These are phyloP conservation scores for Neurospora sp. DNA, from an alignment of 495 filamentous ascomycete genomes.

Conservation along the genomic window DNA sequence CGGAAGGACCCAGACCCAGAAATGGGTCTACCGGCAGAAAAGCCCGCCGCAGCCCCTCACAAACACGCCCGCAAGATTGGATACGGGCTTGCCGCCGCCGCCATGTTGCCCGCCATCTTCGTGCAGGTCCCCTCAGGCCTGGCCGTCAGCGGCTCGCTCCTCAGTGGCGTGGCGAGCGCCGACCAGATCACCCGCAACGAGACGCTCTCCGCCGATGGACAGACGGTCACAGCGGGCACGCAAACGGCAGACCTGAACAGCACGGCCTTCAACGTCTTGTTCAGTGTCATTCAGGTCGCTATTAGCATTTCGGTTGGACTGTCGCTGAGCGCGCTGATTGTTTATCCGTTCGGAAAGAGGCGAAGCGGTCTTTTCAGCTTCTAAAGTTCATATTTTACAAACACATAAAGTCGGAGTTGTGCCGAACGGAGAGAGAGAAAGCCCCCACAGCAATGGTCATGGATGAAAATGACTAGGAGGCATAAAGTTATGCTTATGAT, in stretches of 20 bases:
- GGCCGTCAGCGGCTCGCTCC: conserved; percentile 70
- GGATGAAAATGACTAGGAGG: neutral
- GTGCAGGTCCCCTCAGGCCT: conserved; percentile 89
- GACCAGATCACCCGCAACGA: conserved; percentile 58
- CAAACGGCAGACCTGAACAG: conserved; percentile 36
- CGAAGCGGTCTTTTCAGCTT: conserved; percentile 86
- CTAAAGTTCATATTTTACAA: conserved; percentile 28
- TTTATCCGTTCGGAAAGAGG: conserved; percentile 89
- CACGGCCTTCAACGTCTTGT: conserved; percentile 76
- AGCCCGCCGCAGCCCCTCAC: neutral
- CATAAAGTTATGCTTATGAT: neutral
- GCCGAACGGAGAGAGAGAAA: neutral
- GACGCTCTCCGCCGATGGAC: conserved; percentile 18
- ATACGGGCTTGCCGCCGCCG: conserved; percentile 76
- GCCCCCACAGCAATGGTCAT: neutral
- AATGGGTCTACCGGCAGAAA: conserved; percentile 5
- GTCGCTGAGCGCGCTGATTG: conserved; percentile 73
- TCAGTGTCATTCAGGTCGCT: conserved; percentile 82
- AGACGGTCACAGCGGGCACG: conserved; percentile 13
- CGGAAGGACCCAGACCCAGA: conserved; percentile 12
- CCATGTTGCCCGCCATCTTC: conserved; percentile 87
- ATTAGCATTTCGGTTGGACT: conserved; percentile 89
- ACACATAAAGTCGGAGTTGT: neutral
- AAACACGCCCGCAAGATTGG: conserved; percentile 27
- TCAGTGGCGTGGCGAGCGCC: conserved; percentile 77